A percentile compares a stretch with the other conserved stretches of the same genome.
Conservation (phyloP, 169 alveolate genomes). For the Cystoisospora suis region DNA sequence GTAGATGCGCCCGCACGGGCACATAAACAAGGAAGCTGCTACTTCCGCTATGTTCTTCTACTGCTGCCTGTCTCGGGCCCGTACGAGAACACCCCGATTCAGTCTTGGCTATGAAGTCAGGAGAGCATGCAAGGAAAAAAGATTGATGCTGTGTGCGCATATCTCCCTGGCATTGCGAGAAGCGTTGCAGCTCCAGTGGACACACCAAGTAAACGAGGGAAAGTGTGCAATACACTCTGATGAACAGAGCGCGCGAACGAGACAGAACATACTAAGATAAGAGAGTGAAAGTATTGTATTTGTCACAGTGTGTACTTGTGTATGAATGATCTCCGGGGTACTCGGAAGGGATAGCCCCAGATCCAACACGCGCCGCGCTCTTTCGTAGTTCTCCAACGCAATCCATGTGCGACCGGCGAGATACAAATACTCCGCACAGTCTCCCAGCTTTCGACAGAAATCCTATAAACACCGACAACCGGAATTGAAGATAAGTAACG, state of each 20-base stretch:
- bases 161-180: not conserved
- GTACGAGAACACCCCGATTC: too few species aligned
- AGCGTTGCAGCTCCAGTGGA: not conserved
- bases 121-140: too few species aligned
- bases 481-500: not conserved
- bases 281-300: not conserved
- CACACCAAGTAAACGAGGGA: not conserved
- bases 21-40: too few species aligned
- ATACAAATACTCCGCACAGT: not conserved
- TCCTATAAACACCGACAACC: not conserved
- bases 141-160: not conserved
- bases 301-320: slow-evolving; percentile 5
- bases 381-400: not conserved
- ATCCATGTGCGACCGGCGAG: not conserved
- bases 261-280: not conserved
- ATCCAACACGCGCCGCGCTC: not conserved
- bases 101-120: too few species aligned
- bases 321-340: not conserved
- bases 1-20: too few species aligned
- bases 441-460: not conserved
- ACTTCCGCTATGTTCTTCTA: too few species aligned
- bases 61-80: too few species aligned
- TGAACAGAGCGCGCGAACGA: not conserved
- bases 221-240: not conserved
- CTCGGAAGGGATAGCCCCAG: slow-evolving; percentile 7